phyloP scores from a whole-genome alignment of 257 asterid species.

The Forsythia viridissima region DNA sequence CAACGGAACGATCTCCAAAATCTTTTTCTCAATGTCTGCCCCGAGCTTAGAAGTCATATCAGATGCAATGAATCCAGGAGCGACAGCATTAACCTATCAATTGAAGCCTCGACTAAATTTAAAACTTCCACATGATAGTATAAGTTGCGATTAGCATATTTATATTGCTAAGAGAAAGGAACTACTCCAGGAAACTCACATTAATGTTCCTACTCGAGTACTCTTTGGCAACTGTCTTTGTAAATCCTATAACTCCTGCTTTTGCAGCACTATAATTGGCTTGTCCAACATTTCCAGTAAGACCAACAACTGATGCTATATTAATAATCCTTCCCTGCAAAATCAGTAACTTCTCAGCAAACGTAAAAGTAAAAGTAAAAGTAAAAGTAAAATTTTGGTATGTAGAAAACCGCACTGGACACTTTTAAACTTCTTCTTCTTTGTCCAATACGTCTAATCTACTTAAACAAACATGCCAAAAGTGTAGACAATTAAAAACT shows the following conservation, averaged over 20 bases:
- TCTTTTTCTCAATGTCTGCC: constrained; percentile 74
- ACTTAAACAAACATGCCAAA: not conserved
- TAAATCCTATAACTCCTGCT: constrained; percentile 96
- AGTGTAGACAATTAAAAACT: too few relatives aligned
- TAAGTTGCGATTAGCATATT: constrained; percentile 4
- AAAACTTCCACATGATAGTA: constrained; percentile 10
- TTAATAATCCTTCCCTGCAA: constrained; percentile 91
- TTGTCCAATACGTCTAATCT: not conserved
- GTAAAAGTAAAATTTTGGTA: not conserved
- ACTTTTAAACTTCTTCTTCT: not conserved
- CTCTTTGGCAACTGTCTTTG: constrained; percentile 93
- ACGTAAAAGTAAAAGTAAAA: not conserved
- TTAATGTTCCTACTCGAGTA: constrained; percentile 85
- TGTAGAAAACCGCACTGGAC: not conserved
- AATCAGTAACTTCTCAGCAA: constrained; percentile 2
- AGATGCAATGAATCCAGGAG: constrained; percentile 97
- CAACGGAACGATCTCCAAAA: constrained; percentile 75
- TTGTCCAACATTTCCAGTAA: constrained; percentile 92
- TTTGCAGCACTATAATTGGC: constrained; percentile 98
- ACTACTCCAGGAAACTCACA: constrained; percentile 42
- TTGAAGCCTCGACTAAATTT: constrained; percentile 14
- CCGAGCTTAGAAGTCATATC: constrained; percentile 91
- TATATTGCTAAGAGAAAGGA: not conserved
- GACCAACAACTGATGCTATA: constrained; percentile 93
- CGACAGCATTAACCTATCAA: constrained; percentile 84